Percentiles rank a stretch among this genome's conserved stretches.
Evolutionary conservation across 1,284 basidiomycete genomes (phyloP).

Genomic region (Melampsora americana): DNA sequence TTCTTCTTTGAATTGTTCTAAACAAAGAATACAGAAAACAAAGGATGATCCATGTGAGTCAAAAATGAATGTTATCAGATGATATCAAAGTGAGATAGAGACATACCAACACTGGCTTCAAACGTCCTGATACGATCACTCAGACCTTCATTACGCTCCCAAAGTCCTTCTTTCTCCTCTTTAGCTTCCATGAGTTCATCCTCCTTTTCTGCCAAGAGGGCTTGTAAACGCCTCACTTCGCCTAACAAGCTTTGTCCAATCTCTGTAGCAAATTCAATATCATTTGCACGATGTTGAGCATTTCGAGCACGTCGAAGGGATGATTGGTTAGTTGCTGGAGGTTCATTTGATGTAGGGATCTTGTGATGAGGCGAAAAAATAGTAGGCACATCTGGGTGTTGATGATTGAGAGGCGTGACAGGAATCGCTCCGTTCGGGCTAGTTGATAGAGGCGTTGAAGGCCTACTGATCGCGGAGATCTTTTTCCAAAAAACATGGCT

Average conservation of each 20-base stretch:
- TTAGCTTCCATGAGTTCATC: constrained; percentile 79
- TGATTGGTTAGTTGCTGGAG: constrained; percentile 48
- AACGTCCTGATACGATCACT: constrained; percentile 68
- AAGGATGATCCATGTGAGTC: constrained; percentile 33
- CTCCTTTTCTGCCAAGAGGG: constrained; percentile 78
- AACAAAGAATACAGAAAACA: constrained; percentile 54
- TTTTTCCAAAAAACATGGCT: neutral
- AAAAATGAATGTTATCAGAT: constrained; percentile 38
- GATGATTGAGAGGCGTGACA: constrained; percentile 33
- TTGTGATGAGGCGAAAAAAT: constrained; percentile 39
- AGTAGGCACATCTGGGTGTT: constrained; percentile 25
- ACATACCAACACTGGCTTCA: constrained; percentile 71
- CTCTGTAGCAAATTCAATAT: constrained; percentile 85
- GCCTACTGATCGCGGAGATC: constrained; percentile 30
- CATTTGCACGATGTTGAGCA: constrained; percentile 56
- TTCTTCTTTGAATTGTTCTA: constrained; percentile 84
- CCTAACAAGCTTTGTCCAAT: constrained; percentile 84
- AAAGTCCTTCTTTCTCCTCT: constrained; percentile 74
- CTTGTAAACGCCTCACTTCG: constrained; percentile 82
- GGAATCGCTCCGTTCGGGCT: constrained; percentile 36
- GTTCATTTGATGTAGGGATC: constrained; percentile 41
- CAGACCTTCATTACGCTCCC: constrained; percentile 69
- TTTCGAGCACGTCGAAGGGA: constrained; percentile 56
- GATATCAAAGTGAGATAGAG: neutral
- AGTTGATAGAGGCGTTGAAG: constrained; percentile 43